These are phyloP conservation scores for Paxillus rubicundulus DNA, from an alignment of 768 basidiomycete species.

Conservation along the genomic window DNA sequence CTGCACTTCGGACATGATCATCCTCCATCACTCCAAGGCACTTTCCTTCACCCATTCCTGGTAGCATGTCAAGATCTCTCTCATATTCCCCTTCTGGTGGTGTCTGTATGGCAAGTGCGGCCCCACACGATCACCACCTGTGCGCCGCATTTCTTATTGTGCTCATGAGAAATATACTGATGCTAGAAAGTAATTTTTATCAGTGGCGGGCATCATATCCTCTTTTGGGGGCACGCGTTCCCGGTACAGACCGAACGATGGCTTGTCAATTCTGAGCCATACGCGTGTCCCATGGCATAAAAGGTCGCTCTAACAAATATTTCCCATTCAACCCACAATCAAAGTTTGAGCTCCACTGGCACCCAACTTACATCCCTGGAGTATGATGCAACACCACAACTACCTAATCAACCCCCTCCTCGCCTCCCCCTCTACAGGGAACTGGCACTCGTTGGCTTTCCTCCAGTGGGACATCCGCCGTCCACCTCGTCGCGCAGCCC, in stretches of 20 bases:
- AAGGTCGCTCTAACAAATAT: constrained; percentile 2
- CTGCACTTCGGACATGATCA: no score
- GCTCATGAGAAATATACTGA: constrained; percentile 1
- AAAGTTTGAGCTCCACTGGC: neutral
- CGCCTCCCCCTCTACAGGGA: constrained; percentile 9
- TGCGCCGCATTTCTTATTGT: neutral
- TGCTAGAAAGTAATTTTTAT: neutral
- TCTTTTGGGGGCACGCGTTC: constrained; percentile 2
- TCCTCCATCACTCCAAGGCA: no score
- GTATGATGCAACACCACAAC: constrained; percentile 13
- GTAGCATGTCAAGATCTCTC: neutral
- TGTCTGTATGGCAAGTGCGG: constrained; percentile 22
- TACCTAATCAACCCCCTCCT: constrained; percentile 20
- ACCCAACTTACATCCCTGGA: constrained; percentile 1
- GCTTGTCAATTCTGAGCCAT: neutral
- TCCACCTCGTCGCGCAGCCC: constrained; percentile 30
- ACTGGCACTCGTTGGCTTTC: constrained; percentile 11
- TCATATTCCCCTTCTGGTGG: neutral
- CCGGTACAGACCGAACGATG: neutral
- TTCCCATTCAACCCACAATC: neutral
- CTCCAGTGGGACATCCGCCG: constrained; percentile 53
- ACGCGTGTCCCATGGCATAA: constrained; percentile 9
- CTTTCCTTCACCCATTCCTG: neutral
- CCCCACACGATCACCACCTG: constrained; percentile 6
- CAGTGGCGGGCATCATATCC: constrained; percentile 7